These are phyloP conservation scores for Talaromyces trachyspermus DNA, from an alignment of 495 filamentous ascomycete genomes.

Conservation along the genomic window DNA sequence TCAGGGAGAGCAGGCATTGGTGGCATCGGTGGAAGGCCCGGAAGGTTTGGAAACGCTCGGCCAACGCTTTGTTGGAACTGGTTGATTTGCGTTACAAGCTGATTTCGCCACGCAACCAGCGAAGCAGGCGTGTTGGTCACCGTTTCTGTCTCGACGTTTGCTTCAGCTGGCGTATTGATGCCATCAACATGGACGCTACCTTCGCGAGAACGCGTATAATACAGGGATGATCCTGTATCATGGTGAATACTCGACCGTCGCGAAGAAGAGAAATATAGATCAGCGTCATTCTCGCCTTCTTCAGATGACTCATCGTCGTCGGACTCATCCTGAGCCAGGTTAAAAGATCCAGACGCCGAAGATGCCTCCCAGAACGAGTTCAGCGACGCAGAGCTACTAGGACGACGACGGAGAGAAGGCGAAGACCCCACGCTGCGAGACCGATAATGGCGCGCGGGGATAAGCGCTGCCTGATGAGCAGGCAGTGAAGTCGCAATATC, in stretches of 20 bases:
- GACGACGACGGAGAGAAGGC: constrained; percentile 48
- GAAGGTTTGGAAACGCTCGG: constrained; percentile 60
- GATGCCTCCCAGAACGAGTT: constrained; percentile 54
- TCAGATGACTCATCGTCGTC: constrained; percentile 33
- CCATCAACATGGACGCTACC: constrained; percentile 14
- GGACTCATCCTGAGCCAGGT: constrained; percentile 40
- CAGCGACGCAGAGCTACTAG: constrained; percentile 59
- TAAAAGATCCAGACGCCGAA: constrained; percentile 33
- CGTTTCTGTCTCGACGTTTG: constrained; percentile 22
- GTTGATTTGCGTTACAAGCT: constrained; percentile 69
- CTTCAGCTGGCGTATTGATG: constrained; percentile 12
- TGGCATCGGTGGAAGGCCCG: constrained; percentile 47
- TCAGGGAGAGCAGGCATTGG: constrained; percentile 59
- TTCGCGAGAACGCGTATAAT: constrained; percentile 16
- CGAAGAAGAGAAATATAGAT: constrained; percentile 37
- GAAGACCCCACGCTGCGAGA: constrained; percentile 52
- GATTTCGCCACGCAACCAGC: constrained; percentile 67
- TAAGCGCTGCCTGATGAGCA: constrained; percentile 46
- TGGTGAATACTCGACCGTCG: constrained; percentile 37
- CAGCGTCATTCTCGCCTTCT: constrained; percentile 26
- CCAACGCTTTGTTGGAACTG: constrained; percentile 68
- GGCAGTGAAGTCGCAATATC: constrained; percentile 62
- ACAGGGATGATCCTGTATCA: constrained; percentile 21
- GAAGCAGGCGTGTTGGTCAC: constrained; percentile 45
- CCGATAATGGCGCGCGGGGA: constrained; percentile 45